Evolutionary conservation across 73 alveolate genomes (phyloP).

Genomic region (Stentor roeselii): DNA sequence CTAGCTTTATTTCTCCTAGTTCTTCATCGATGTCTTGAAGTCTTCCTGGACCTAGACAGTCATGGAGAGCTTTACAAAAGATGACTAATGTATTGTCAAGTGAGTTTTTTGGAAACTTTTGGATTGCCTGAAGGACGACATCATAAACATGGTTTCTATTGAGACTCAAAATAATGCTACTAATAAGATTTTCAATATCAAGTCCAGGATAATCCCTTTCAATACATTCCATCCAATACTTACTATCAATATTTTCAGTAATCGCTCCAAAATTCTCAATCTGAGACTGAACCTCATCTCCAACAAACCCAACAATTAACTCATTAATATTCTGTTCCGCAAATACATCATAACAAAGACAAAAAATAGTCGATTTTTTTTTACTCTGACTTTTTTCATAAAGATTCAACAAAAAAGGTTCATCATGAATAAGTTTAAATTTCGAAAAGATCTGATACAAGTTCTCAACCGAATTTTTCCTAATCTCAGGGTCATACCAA

Average conservation of each 20-base stretch:
- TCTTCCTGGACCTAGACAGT: not conserved
- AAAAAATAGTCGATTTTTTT: not conserved
- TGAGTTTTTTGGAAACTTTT: not conserved
- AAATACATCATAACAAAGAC: not conserved
- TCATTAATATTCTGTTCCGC: not conserved
- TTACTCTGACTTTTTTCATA: not conserved
- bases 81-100: not conserved
- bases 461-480: not conserved
- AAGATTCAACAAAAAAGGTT: not conserved
- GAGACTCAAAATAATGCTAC: no score
- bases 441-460: not conserved
- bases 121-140: not conserved
- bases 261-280: slow-evolving; percentile 9
- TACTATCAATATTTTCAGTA: not conserved
- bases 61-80: not conserved
- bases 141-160: not conserved
- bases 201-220: slow-evolving; percentile 8
- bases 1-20: not conserved
- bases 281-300: not conserved
- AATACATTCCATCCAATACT: not conserved
- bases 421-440: not conserved
- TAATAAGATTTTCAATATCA: not conserved
- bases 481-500: slow-evolving; percentile 3
- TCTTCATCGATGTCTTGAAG: not conserved
- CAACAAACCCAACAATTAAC: not conserved